These are phyloP conservation scores for Flaveria ramosissima DNA, from an alignment of 129 eudicot genomes.

Conservation along the genomic window DNA sequence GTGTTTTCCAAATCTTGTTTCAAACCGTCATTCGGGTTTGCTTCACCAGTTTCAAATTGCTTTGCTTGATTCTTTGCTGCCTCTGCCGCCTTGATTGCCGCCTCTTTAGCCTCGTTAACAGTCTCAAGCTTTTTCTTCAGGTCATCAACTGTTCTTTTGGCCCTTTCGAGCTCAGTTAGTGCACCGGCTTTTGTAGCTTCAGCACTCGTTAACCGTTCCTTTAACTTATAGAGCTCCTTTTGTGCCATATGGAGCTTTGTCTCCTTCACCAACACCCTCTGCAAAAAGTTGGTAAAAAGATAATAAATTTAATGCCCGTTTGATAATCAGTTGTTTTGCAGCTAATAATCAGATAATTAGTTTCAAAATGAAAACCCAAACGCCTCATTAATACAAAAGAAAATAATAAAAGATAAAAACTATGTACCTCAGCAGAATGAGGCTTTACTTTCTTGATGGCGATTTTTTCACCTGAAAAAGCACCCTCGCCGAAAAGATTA, in stretches of 20 bases:
- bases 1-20: conserved; percentile 49
- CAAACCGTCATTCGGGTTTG: conserved; percentile 27
- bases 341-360: no score
- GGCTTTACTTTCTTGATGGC: conserved; percentile 77
- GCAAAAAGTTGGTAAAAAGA: not conserved
- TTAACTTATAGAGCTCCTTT: conserved; percentile 77
- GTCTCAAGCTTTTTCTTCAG: conserved; percentile 64
- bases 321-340: not conserved
- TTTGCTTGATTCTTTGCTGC: conserved; percentile 43
- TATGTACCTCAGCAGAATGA: conserved; percentile 78
- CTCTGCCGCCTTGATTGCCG: conserved; percentile 48
- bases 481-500: conserved; percentile 86
- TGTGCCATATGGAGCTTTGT: conserved; percentile 80
- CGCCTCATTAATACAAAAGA: not conserved
- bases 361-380: no score
- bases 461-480: conserved; percentile 74
- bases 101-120: conserved; percentile 65
- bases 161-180: conserved; percentile 79
- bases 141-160: conserved; percentile 68
- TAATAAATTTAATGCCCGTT: not conserved
- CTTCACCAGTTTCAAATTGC: conserved; percentile 53
- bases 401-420: not conserved
- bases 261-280: conserved; percentile 83
- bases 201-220: conserved; percentile 68
- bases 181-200: conserved; percentile 79